A percentile compares a stretch with the other conserved stretches of the same genome.
Evolutionary conservation across 2,329 filamentous ascomycete genomes (phyloP).

Genomic region (Colletotrichum chrysophilum): DNA sequence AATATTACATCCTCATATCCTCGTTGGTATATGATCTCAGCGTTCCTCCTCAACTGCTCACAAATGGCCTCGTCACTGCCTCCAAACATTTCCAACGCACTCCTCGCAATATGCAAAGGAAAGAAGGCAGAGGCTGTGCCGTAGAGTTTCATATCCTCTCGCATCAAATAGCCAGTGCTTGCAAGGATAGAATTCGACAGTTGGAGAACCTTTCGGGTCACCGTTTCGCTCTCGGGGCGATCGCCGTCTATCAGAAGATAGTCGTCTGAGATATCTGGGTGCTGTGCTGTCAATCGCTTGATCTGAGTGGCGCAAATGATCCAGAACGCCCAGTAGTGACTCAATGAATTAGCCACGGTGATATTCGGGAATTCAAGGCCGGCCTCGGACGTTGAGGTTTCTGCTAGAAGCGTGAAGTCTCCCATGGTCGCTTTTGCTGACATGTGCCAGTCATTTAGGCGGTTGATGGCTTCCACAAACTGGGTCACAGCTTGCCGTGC

Average conservation of each 20-base stretch:
- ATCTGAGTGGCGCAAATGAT: conserved; percentile 39
- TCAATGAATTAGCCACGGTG: conserved; percentile 39
- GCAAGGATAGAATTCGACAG: background rate
- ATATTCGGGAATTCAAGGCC: conserved; percentile 37
- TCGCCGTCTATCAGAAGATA: conserved; percentile 6
- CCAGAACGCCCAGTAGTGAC: conserved; percentile 42
- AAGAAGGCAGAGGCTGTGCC: conserved; percentile 39
- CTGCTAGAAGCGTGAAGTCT: background rate
- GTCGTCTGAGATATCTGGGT: conserved; percentile 27
- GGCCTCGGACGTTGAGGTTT: background rate
- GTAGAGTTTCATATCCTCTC: conserved; percentile 43
- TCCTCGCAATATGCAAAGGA: conserved; percentile 28
- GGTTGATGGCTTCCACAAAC: background rate
- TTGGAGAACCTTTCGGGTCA: background rate
- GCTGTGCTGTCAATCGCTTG: conserved; percentile 8
- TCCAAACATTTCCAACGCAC: background rate
- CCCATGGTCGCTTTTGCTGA: background rate
- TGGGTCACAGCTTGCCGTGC: background rate
- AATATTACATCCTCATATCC: background rate
- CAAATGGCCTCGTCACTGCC: too few relatives aligned
- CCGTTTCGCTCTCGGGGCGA: background rate
- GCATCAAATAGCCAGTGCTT: conserved; percentile 41
- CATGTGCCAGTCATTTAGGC: background rate
- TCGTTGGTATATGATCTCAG: background rate
- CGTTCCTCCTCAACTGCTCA: too few relatives aligned